Base-by-base conservation (phyloP, 208 protist species). In the Leptomonas pyrrhocoris region DNA sequence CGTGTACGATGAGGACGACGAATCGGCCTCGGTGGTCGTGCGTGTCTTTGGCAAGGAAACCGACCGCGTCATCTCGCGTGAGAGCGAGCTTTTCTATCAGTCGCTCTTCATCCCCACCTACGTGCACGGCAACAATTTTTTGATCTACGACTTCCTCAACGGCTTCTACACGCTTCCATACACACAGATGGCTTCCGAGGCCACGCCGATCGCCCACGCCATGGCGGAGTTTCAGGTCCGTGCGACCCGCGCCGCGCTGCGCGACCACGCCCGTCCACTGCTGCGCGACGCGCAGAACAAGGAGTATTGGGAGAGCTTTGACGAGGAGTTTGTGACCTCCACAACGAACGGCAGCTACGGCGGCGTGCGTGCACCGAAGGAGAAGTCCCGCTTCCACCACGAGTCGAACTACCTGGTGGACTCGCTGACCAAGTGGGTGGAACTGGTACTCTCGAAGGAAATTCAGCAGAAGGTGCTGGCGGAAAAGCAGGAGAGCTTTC, bases 31-130 rank as follows among this genome's bases (percentile, higher is more conserved):
- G 57, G 86, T 96, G 36, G 88, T 96, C 46, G 74, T 96, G 54
- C 92, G 92, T 25, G 83, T 94, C 23, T 96, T 91, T 68, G 92
- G 92, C 27, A 96, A 93, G 73, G 92, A 96, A 58, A 96, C 92
- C 21, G 85, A 96, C 50, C 87, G 89, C 40, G 87, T 96, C 28
- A 93, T 96, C 40, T 94, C 88, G 19, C 86, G 92, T 34, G 88
- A 94, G 65, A 94, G 87, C 59, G 92, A 96, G 74, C 81, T 94
- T 23, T 96, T 96, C 70, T 96, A 94, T 63, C 92, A 96, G 79
- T 93, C 86, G 11, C 77, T 93, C 56, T 94, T 94, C 69, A 69
- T 96, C 23, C 69, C 73, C 2, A 96, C 92, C 18, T 92, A 89
- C 67, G 84, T 88, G 7, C 83, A 85, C 27, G 92, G 89, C 15